Conservation (phyloP, 148 eudicot species). For the Rhododendron ferrugineum region DNA sequence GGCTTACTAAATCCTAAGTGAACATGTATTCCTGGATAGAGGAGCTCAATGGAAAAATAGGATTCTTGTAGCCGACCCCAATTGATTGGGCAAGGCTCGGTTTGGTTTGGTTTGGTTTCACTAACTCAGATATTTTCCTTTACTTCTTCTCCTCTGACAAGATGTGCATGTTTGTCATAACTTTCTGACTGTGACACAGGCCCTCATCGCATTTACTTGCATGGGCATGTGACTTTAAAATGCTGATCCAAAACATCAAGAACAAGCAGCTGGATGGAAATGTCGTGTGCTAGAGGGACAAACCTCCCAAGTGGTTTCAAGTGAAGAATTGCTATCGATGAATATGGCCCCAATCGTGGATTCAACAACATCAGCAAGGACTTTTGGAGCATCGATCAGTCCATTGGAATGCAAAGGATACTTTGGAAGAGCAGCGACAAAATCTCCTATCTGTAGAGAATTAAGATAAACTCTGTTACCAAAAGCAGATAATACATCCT, state of each 20-base stretch:
- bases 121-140: neutral
- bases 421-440: constrained; percentile 23
- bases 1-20: neutral
- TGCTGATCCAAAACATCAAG: neutral
- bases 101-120: neutral
- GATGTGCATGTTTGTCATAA: neutral
- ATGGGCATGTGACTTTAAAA: neutral
- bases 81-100: neutral
- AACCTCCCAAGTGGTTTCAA: constrained; percentile 54
- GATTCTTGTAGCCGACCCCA: neutral
- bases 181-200: neutral
- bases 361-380: constrained; percentile 58
- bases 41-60: neutral
- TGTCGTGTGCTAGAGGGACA: neutral
- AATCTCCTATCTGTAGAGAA: constrained; percentile 32
- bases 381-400: constrained; percentile 50
- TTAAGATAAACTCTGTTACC: neutral
- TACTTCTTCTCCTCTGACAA: neutral
- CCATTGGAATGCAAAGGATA: constrained; percentile 57
- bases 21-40: neutral
- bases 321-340: constrained; percentile 39
- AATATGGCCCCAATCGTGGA: constrained; percentile 52
- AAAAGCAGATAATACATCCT: neutral
- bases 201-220: neutral
- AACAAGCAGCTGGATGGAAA: neutral